These are phyloP conservation scores for Santalum album DNA, from an alignment of 164 flowering plant species.

Conservation along the genomic window DNA sequence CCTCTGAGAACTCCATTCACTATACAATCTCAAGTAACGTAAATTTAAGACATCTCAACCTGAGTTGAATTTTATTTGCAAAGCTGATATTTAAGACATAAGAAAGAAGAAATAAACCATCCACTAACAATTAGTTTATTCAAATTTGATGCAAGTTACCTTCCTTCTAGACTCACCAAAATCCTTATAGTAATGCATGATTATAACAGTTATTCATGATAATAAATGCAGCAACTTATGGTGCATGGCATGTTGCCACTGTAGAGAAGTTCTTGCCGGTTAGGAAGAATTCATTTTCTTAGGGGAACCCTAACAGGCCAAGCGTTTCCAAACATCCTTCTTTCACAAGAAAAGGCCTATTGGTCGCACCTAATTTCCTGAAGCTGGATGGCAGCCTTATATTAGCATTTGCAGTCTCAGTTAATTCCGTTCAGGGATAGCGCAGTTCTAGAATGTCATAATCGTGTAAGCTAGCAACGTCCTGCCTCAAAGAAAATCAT, in stretches of 20 bases:
- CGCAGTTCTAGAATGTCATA: slow-evolving; percentile 87
- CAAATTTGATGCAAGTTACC: no score
- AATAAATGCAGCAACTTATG: slow-evolving; percentile 52
- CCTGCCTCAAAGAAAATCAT: slow-evolving; percentile 29
- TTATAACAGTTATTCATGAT: no score
- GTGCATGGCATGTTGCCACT: slow-evolving; percentile 57
- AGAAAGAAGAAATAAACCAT: no score
- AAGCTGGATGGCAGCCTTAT: slow-evolving; percentile 62
- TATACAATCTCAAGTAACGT: no score
- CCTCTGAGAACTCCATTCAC: no score
- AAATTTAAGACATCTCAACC: no score
- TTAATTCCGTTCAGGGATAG: slow-evolving; percentile 36
- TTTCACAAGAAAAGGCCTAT: slow-evolving; percentile 70
- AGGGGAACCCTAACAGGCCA: slow-evolving; percentile 91
- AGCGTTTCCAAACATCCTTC: slow-evolving; percentile 90
- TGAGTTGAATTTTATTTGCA: no score
- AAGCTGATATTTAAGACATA: no score
- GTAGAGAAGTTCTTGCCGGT: slow-evolving; percentile 70
- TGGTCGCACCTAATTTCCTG: slow-evolving; percentile 61
- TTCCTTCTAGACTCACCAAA: no score
- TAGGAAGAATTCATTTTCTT: slow-evolving; percentile 67
- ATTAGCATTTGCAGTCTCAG: slow-evolving; percentile 15
- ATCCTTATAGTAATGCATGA: no score
- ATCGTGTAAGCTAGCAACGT: slow-evolving; percentile 44
- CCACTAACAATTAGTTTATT: no score